Percentiles rank a stretch among this genome's conserved stretches.
phyloP scores from a whole-genome alignment of 2,329 filamentous ascomycete genomes.

The Thermomyces lanuginosus region DNA sequence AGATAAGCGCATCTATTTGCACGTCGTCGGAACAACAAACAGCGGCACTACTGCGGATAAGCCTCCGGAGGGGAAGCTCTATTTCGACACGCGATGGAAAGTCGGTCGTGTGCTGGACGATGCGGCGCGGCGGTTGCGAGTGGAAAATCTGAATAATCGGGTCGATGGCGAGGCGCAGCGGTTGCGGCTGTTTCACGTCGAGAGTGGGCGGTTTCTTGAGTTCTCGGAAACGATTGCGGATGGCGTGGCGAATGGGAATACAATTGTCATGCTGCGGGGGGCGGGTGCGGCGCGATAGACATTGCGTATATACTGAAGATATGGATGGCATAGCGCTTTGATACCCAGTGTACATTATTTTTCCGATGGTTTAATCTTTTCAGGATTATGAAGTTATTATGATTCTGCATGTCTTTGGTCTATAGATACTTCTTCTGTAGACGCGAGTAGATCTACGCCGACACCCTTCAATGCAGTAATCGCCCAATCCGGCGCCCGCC shows the following conservation, averaged over 20 bases:
- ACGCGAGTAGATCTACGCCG: conserved; percentile 53
- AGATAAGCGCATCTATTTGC: conserved; percentile 79
- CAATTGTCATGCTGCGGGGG: conserved; percentile 71
- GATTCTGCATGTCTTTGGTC: background rate
- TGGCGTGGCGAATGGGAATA: conserved; percentile 64
- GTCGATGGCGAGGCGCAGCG: conserved; percentile 45
- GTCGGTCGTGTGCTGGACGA: conserved; percentile 48
- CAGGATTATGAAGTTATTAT: no score
- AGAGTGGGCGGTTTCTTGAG: conserved; percentile 70
- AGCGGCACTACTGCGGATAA: conserved; percentile 55
- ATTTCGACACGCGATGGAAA: conserved; percentile 73
- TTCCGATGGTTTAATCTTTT: no score
- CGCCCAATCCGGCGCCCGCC: conserved; percentile 66
- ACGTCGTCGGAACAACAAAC: conserved; percentile 77
- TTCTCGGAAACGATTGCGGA: conserved; percentile 74
- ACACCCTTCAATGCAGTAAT: conserved; percentile 62
- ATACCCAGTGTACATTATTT: no score
- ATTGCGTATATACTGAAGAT: no score
- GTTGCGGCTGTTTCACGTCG: conserved; percentile 80
- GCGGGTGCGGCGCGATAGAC: no score
- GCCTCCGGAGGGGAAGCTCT: conserved; percentile 66
- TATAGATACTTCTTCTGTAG: conserved; percentile 7
- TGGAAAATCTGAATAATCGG: conserved; percentile 32
- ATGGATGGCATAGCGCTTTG: no score
- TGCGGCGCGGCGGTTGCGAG: conserved; percentile 25